These are phyloP conservation scores for Wickerhamomyces kurtzmanii DNA, from an alignment of 805 yeast genomes.

Conservation along the genomic window DNA sequence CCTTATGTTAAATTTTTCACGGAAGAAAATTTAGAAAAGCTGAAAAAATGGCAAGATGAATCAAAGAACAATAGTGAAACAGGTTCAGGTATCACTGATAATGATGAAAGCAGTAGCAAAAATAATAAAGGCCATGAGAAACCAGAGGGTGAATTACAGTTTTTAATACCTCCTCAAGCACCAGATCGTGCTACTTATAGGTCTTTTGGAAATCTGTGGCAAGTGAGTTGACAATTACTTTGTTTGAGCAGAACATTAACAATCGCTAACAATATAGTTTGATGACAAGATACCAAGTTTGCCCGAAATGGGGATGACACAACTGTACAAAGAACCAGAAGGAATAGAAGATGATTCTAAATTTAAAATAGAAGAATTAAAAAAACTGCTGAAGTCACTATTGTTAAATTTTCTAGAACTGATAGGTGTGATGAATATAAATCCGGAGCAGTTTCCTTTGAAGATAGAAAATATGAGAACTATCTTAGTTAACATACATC, in stretches of 20 bases:
- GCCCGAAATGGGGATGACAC: constrained; percentile 67
- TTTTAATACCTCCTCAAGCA: constrained; percentile 52
- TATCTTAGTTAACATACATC: constrained; percentile 83
- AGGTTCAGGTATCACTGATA: constrained; percentile 8
- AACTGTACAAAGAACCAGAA: constrained; percentile 40
- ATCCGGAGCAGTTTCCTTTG: constrained; percentile 52
- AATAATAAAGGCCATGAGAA: constrained; percentile 19
- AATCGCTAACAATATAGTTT: constrained; percentile 9
- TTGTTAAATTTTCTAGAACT: constrained; percentile 75
- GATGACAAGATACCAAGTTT: constrained; percentile 69
- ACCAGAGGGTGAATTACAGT: constrained; percentile 31
- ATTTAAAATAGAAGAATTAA: constrained; percentile 58
- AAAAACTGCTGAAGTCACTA: constrained; percentile 69
- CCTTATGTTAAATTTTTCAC: constrained; percentile 71
- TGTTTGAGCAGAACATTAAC: background rate
- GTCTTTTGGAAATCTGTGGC: constrained; percentile 90
- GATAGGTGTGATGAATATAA: constrained; percentile 63
- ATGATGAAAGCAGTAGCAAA: constrained; percentile 9
- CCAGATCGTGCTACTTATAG: constrained; percentile 64
- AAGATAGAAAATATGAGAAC: constrained; percentile 75
- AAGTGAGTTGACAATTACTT: constrained; percentile 19
- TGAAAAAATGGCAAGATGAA: constrained; percentile 16
- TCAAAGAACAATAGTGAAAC: constrained; percentile 8
- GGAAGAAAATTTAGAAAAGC: constrained; percentile 44
- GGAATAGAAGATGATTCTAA: constrained; percentile 27